Base-by-base conservation (phyloP, 441 rosid genomes). In the Erysimum pusillum region DNA sequence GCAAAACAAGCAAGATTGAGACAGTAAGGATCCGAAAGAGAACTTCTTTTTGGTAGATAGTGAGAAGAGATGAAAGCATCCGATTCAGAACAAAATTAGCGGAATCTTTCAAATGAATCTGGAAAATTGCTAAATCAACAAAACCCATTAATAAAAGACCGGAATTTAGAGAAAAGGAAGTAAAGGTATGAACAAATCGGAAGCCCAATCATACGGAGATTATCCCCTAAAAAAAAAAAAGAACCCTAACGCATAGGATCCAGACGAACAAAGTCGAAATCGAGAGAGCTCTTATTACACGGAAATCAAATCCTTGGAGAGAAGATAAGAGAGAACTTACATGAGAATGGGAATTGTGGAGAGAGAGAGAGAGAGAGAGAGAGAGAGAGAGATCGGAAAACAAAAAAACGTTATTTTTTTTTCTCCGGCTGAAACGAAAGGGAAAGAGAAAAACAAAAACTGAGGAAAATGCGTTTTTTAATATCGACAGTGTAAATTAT, bases 311-410 rank as follows among this genome's bases (percentile, higher is more conserved):
- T 28, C 39, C 25, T 12, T 44, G 53, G 39, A 44, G n/a, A 63
- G 38, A 63, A 63, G 14, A 44, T n/a, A 28, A 10, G 31, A 63
- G 69, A 46, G 31, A 48, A 15, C 69, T 64, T 64, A 64, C 69
- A 46, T 45, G 42, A 64, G 54, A 64, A 44, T 63, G 52, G 9
- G 38, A 63, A 63, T n/a, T 45, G 39, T 39, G 8, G 52, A 14
- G 52, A 41, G 51, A 41, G 41, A 49, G 12, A 49, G 32, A 31
- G 9, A 38, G 54, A 7, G 52, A 14, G 51, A 41, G 51, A 41
- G 41, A 48, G 11, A 49, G 31, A 28, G 9, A 38, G 36, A 22
- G 51, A 63, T 63, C 28, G 31, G 22, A 4, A 51, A 22, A 22
- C 2, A 15, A 5, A 0, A 18, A 41, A 63, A 42, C 9, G 13